Conservation (phyloP, 768 basidiomycete species). For the Ramaria sp. region DNA sequence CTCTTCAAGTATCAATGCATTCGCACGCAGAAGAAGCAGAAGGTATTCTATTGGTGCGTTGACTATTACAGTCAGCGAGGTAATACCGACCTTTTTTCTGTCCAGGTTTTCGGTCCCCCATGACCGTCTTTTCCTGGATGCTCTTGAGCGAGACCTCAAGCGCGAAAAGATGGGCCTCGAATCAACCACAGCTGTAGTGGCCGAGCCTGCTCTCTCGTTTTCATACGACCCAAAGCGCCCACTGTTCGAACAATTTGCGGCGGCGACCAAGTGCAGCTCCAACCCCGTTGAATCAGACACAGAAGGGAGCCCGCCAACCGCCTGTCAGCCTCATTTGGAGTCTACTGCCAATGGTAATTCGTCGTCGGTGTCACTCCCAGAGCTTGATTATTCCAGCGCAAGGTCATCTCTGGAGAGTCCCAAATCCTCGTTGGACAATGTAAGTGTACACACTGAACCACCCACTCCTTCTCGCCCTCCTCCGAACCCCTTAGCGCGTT, state of each 20-base stretch:
- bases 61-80: neutral
- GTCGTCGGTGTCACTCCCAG: neutral
- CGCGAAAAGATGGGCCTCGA: conserved; percentile 87
- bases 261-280: neutral
- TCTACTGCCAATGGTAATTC: neutral
- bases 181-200: conserved; percentile 62
- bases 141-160: conserved; percentile 91
- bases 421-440: neutral
- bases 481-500: neutral
- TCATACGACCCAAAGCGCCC: conserved; percentile 77
- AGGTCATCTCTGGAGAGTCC: conserved; percentile 16
- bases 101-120: conserved; percentile 93
- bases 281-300: neutral
- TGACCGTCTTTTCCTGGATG: conserved; percentile 93
- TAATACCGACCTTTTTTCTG: neutral
- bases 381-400: conserved; percentile 13
- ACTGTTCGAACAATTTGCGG: conserved; percentile 75
- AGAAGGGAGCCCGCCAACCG: neutral
- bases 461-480: conserved; percentile 5
- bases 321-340: too few relatives aligned
- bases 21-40: conserved; percentile 96
- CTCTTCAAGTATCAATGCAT: conserved; percentile 96
- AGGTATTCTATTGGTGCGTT: conserved; percentile 93
- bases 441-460: neutral
- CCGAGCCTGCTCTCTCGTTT: conserved; percentile 85